phyloP scores from a whole-genome alignment of 306 rosid genomes.

The Gillenia trifoliata region DNA sequence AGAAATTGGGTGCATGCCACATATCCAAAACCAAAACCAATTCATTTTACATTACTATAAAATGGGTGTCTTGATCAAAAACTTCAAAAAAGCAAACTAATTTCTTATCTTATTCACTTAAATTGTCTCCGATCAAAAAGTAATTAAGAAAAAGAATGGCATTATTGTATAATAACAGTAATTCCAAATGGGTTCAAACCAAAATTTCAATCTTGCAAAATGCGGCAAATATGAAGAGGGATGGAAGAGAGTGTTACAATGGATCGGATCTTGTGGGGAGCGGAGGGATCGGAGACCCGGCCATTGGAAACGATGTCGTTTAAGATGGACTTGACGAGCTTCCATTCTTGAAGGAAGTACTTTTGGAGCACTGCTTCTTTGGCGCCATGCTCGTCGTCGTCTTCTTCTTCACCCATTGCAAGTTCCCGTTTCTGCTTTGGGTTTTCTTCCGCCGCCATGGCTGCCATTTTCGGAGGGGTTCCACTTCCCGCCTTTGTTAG shows the following conservation, averaged over 20 bases:
- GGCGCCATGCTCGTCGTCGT: conserved; percentile 70
- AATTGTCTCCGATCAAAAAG: background rate
- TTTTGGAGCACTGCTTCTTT: conserved; percentile 79
- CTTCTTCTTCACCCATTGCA: conserved; percentile 39
- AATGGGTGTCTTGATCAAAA: background rate
- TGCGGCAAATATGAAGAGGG: background rate
- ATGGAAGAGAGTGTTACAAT: conserved; percentile 43
- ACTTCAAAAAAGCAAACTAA: background rate
- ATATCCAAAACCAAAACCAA: background rate
- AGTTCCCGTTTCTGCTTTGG: conserved; percentile 20
- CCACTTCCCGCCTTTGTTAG: conserved; percentile 22
- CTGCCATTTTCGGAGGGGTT: conserved; percentile 17
- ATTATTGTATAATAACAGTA: background rate
- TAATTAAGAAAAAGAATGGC: background rate
- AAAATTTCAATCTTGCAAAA: conserved; percentile 4
- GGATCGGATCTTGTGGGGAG: conserved; percentile 80
- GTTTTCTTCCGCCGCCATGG: conserved; percentile 18
- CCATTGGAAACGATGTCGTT: conserved; percentile 63
- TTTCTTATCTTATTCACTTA: background rate
- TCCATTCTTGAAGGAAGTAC: conserved; percentile 95
- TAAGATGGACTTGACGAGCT: conserved; percentile 62
- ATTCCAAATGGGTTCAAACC: background rate
- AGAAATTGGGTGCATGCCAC: background rate
- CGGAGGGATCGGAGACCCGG: conserved; percentile 54
- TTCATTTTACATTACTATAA: background rate